Percentiles rank a stretch among this genome's conserved stretches.
These are phyloP conservation scores for Zalaria obscura DNA, from an alignment of 2,329 filamentous ascomycete genomes.

Conservation along the genomic window DNA sequence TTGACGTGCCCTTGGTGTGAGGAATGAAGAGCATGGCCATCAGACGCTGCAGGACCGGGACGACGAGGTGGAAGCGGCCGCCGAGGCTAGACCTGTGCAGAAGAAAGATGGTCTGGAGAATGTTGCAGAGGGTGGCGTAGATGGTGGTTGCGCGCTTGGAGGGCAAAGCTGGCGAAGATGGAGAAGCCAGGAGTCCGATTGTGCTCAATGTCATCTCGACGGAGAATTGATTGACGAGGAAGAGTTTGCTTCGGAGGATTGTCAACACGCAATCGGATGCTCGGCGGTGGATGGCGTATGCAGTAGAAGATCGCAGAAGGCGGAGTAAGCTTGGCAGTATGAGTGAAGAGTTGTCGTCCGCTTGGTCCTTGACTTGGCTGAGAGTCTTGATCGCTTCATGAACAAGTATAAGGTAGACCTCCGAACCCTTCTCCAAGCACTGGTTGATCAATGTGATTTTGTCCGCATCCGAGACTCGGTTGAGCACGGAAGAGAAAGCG, in stretches of 20 bases:
- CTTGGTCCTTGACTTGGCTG: not conserved
- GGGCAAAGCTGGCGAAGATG: constrained; percentile 15
- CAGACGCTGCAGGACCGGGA: constrained; percentile 40
- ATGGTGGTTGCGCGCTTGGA: constrained; percentile 23
- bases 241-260: constrained; percentile 9
- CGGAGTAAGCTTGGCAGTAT: constrained; percentile 3
- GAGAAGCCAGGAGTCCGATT: constrained; percentile 20
- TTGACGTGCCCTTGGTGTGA: constrained; percentile 10
- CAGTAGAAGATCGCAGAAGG: constrained; percentile 1
- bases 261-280: constrained; percentile 3
- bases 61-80: constrained; percentile 45
- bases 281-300: constrained; percentile 1
- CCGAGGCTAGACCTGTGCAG: constrained; percentile 44
- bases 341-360: not conserved
- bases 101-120: constrained; percentile 38
- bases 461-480: no score
- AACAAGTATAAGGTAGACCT: not conserved
- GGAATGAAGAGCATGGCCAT: constrained; percentile 41
- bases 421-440: no score
- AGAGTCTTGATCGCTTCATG: not conserved
- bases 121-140: constrained; percentile 39
- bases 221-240: constrained; percentile 27
- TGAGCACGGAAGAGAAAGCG: not conserved
- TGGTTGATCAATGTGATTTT: no score
- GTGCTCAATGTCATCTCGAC: constrained; percentile 26